Evolutionary conservation across 805 yeast genomes (phyloP).

Genomic region (Spathaspora girioi): DNA sequence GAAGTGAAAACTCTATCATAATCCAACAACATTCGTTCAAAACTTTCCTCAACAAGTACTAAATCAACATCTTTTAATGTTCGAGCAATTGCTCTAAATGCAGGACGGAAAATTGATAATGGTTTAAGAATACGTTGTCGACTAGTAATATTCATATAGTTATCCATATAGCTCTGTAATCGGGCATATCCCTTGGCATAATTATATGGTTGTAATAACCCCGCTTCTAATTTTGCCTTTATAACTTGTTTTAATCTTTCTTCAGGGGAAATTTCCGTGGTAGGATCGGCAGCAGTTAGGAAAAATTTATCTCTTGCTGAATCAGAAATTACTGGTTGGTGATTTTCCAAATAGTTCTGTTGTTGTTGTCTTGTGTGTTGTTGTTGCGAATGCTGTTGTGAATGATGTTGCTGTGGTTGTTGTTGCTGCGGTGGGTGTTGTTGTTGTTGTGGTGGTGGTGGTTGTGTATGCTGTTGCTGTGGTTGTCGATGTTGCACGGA

Average conservation of each 20-base stretch:
- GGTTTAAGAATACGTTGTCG: conserved; percentile 85
- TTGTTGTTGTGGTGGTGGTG: conserved; percentile 10
- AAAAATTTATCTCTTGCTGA: conserved; percentile 91
- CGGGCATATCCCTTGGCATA: conserved; percentile 93
- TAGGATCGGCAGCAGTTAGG: conserved; percentile 95
- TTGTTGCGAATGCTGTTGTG: conserved; percentile 5
- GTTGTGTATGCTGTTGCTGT: conserved; percentile 8
- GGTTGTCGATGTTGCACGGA: conserved; percentile 6
- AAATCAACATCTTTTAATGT: conserved; percentile 87
- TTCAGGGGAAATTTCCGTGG: conserved; percentile 90
- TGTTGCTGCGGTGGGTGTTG: conserved; percentile 10
- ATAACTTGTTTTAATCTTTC: conserved; percentile 90
- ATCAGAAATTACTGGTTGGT: conserved; percentile 50
- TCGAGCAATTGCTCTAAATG: conserved; percentile 88
- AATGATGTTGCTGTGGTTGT: conserved; percentile 11
- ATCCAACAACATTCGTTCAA: conserved; percentile 88
- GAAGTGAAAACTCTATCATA: conserved; percentile 94
- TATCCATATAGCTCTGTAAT: conserved; percentile 86
- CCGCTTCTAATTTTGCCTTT: conserved; percentile 92
- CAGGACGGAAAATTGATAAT: conserved; percentile 80
- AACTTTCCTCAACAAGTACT: conserved; percentile 88
- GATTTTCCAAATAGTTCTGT: conserved; percentile 1
- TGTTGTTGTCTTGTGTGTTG: conserved; percentile 2
- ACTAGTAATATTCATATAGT: conserved; percentile 80
- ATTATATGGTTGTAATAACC: conserved; percentile 85